Conservation (phyloP, 371 early-diverging fungal genomes). For the Mucor saturninus region DNA sequence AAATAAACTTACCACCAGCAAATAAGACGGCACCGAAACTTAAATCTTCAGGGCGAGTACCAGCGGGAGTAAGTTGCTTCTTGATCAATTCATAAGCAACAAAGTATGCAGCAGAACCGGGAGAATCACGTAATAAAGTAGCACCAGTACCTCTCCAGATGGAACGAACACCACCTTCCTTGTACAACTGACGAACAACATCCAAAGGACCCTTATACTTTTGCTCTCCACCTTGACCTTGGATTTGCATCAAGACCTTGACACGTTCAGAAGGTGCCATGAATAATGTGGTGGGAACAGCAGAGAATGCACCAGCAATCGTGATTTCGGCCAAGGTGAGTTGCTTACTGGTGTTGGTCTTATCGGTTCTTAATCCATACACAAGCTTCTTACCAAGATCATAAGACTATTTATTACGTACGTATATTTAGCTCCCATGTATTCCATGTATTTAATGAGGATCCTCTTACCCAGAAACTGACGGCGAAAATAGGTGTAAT, state of each 20-base stretch:
- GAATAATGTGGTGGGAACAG: slow-evolving; percentile 91
- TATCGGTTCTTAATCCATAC: slow-evolving; percentile 61
- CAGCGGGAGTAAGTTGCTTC: slow-evolving; percentile 75
- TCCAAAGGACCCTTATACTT: slow-evolving; percentile 86
- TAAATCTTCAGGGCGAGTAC: slow-evolving; percentile 72
- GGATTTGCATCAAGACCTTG: slow-evolving; percentile 90
- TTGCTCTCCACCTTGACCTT: slow-evolving; percentile 56
- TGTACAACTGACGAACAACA: slow-evolving; percentile 73
- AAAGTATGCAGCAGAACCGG: slow-evolving; percentile 97
- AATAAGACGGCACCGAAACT: slow-evolving; percentile 84
- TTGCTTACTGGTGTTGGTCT: slow-evolving; percentile 48
- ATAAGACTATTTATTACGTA: slow-evolving; percentile 55
- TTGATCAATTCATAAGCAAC: slow-evolving; percentile 94
- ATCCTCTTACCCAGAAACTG: slow-evolving; percentile 82
- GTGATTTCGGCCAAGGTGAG: slow-evolving; percentile 81
- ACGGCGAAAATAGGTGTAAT: slow-evolving; percentile 95
- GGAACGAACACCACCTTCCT: slow-evolving; percentile 80
- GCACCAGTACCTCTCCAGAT: slow-evolving; percentile 95
- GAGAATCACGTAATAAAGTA: slow-evolving; percentile 92
- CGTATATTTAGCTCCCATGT: neutral
- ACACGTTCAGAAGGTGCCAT: slow-evolving; percentile 96
- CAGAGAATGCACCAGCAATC: slow-evolving; percentile 96
- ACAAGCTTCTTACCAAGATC: slow-evolving; percentile 77
- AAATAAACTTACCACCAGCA: slow-evolving; percentile 82
- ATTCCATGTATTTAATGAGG: neutral